Percentiles rank a stretch among this genome's conserved stretches.
phyloP scores from a whole-genome alignment of 176 grass and related monocot genomes.

The Aegilops tauschii region DNA sequence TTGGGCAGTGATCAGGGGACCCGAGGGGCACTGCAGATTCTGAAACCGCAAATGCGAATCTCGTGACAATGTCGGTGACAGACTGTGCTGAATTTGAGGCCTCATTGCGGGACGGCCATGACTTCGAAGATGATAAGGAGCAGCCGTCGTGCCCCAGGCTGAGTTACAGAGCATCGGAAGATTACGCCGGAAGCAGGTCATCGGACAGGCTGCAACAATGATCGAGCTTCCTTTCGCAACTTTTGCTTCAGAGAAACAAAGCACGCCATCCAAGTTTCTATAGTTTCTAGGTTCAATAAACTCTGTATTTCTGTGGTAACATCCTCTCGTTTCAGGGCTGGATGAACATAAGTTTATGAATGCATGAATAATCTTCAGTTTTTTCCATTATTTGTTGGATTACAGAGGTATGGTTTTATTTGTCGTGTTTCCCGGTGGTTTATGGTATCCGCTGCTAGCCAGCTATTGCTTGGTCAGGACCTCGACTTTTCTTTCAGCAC shows the following conservation, averaged over 20 bases:
- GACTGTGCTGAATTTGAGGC: slow-evolving; percentile 71
- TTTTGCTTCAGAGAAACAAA: not conserved
- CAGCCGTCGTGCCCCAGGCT: not conserved
- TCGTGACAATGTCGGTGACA: slow-evolving; percentile 27
- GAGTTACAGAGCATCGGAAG: slow-evolving; percentile 12
- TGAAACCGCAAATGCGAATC: not conserved
- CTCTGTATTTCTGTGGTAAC: too few relatives aligned
- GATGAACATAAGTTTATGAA: too few relatives aligned
- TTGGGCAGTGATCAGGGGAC: slow-evolving; percentile 3
- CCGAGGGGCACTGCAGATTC: not conserved
- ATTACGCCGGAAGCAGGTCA: slow-evolving; percentile 7
- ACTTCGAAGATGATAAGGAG: slow-evolving; percentile 51
- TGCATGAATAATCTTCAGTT: too few relatives aligned
- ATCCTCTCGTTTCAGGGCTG: too few relatives aligned
- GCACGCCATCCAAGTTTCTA: not conserved
- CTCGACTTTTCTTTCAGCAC: not conserved
- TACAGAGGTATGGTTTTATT: too few relatives aligned
- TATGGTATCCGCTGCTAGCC: too few relatives aligned
- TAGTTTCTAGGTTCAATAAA: too few relatives aligned
- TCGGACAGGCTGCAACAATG: not conserved
- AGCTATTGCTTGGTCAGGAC: not conserved
- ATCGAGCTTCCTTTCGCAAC: not conserved
- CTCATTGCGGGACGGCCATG: not conserved
- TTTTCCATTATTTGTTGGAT: too few relatives aligned
- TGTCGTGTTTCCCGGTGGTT: too few relatives aligned